Evolutionary conservation across 768 basidiomycete species (phyloP).

Genomic region (Paxillus involutus): DNA sequence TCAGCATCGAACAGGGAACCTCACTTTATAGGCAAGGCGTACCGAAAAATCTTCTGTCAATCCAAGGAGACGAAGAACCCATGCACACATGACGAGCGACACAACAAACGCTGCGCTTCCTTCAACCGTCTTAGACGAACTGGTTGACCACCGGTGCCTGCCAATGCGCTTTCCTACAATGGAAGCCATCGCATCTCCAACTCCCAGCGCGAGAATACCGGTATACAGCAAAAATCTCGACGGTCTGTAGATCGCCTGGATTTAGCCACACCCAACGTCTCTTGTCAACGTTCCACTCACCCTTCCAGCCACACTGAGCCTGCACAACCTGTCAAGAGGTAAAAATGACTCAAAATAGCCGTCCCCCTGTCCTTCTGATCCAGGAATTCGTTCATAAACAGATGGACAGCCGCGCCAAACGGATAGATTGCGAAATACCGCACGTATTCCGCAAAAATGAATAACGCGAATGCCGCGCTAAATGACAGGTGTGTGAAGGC

Average conservation of each 20-base stretch:
- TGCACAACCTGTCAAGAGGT: slow-evolving; percentile 93
- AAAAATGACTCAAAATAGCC: slow-evolving; percentile 97
- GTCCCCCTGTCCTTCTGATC: slow-evolving; percentile 95
- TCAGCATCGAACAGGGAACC: slow-evolving; percentile 15
- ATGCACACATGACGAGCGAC: slow-evolving; percentile 69
- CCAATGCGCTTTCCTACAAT: slow-evolving; percentile 88
- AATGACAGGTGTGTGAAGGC: slow-evolving; percentile 96
- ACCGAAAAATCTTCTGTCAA: slow-evolving; percentile 78
- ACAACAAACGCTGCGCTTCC: slow-evolving; percentile 81
- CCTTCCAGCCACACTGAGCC: slow-evolving; percentile 95
- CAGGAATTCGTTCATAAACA: slow-evolving; percentile 97
- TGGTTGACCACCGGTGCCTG: slow-evolving; percentile 78
- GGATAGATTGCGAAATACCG: slow-evolving; percentile 99
- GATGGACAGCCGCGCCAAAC: slow-evolving; percentile 87
- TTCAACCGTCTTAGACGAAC: slow-evolving; percentile 86
- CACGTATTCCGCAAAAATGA: slow-evolving; percentile 95
- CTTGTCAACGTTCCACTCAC: slow-evolving; percentile 42
- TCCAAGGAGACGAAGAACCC: slow-evolving; percentile 69
- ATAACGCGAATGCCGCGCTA: slow-evolving; percentile 91
- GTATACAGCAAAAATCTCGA: slow-evolving; percentile 66
- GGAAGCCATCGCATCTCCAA: slow-evolving; percentile 94
- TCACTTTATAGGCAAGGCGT: slow-evolving; percentile 23
- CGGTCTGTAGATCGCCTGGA: slow-evolving; percentile 32
- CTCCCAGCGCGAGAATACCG: slow-evolving; percentile 84
- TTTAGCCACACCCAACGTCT: slow-evolving; percentile 2